phyloP scores from a whole-genome alignment of 2,329 filamentous ascomycete species.

The Rutstroemia sp. region DNA sequence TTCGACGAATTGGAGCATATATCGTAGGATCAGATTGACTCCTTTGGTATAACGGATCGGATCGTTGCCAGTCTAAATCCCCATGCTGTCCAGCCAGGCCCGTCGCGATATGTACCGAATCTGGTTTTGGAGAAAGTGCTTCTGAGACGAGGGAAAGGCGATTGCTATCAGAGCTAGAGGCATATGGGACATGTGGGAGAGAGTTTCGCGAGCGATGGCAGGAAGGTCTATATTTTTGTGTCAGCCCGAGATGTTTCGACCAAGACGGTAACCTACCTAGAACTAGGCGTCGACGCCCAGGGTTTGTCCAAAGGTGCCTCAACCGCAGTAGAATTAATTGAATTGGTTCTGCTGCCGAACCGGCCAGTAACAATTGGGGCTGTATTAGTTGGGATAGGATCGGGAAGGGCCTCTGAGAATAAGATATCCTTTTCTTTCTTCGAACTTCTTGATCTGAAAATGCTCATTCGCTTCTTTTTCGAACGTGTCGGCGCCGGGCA shows the following conservation, averaged over 20 bases:
- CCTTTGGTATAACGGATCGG: conserved; percentile 8
- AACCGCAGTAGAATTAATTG: neutral
- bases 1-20: conserved; percentile 24
- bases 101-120: conserved; percentile 5
- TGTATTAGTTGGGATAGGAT: neutral
- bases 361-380: neutral
- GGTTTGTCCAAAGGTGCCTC: neutral
- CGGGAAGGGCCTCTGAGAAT: neutral
- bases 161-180: conserved; percentile 11
- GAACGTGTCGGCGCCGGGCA: neutral
- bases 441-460: conserved; percentile 1
- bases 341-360: conserved; percentile 8
- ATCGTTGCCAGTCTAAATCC: conserved; percentile 6
- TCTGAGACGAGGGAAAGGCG: conserved; percentile 26
- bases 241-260: neutral
- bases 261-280: neutral
- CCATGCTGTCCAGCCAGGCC: conserved; percentile 1
- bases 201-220: conserved; percentile 17
- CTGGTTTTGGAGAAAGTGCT: conserved; percentile 14
- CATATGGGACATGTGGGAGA: conserved; percentile 16
- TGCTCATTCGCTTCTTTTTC: conserved; percentile 12
- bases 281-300: neutral
- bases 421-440: neutral
- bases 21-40: conserved; percentile 20
- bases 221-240: neutral